Percentiles rank a stretch among this genome's conserved stretches.
Evolutionary conservation across 139 green algal species (phyloP).

Genomic region (Tetradesmus lagerheimii): DNA sequence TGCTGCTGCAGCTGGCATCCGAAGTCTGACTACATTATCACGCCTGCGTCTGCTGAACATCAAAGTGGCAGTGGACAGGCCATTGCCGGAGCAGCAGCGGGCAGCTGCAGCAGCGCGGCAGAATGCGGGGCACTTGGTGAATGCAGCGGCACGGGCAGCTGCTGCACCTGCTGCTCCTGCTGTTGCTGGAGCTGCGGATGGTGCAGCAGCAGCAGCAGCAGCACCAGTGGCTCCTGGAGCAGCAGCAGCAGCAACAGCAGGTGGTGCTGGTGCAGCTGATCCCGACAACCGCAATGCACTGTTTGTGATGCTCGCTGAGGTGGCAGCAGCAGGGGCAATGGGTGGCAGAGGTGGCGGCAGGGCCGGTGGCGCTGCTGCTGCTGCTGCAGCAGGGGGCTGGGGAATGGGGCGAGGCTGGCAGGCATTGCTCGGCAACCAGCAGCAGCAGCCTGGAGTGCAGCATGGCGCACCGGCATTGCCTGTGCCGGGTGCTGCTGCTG

Average conservation of each 20-base stretch:
- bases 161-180: not conserved
- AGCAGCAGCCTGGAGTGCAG: not conserved
- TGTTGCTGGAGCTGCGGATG: not conserved
- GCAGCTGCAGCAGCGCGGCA: not conserved
- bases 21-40: not conserved
- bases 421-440: not conserved
- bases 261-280: not conserved
- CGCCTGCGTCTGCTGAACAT: constrained; percentile 16
- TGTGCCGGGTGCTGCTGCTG: not conserved
- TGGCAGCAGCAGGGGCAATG: not conserved
- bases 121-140: too few species aligned
- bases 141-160: not conserved
- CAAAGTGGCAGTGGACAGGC: not conserved
- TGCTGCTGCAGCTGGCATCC: constrained; percentile 1
- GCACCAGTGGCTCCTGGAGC: not conserved
- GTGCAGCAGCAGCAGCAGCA: not conserved
- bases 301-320: not conserved
- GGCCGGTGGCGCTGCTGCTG: too few species aligned
- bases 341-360: not conserved
- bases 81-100: not conserved
- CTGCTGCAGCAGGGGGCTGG: too few species aligned
- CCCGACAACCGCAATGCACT: not conserved
- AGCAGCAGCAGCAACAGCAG: not conserved
- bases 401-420: not conserved
- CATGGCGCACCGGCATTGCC: too few species aligned